Evolutionary conservation across 2,329 filamentous ascomycete genomes (phyloP), one percentile per base, ranked within the genome.

Genomic region (Hypoxylon sp.): DNA sequence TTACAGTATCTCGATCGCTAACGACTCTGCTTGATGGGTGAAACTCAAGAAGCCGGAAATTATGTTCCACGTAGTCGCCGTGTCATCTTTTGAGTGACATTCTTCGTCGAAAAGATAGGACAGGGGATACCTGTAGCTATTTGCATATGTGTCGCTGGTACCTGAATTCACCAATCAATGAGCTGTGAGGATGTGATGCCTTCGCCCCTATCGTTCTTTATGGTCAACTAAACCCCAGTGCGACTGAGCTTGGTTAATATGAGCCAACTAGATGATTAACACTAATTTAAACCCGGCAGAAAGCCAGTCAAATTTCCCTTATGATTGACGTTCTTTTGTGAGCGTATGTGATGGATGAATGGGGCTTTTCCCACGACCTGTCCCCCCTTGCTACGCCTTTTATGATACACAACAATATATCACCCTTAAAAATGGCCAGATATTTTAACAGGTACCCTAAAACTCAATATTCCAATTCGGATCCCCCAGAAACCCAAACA

Each of bases 401-500:
- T 3, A 17, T 30, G 4, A 17, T 49, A 14, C 22, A 13, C 31
- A 35, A 17, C 50, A 35, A 25, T 48, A 37, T 2, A 20, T 11
- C 20, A 10, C 20, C 6, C 31, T 6, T 3, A n/a, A 30, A 1
- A 13, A 2, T 8, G 25, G 31, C 25, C 25, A 27, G 2, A 8
- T 4, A 37, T 30, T 25, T 2, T 22, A 10, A 35, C 7, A 14
- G 5, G 5, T 8, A 48, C 33, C 11, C 37, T 57, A 74, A 48
- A 72, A 72, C 7, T 72, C 70, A 30, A 74, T 68, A 40, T 70
- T 66, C 69, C 64, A 73, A 62, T 64, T 62, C 8, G 66, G 62
- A 46, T 70, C 68, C 2, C 67, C 67, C 10, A 72, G 27, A 5
- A 70, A 56, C 8, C 72, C 71, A 53, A 74, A 61, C 37, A 70